phyloP scores from a whole-genome alignment of 192 early-diverging fungal species.

The Jimgerdemannia lactiflua region DNA sequence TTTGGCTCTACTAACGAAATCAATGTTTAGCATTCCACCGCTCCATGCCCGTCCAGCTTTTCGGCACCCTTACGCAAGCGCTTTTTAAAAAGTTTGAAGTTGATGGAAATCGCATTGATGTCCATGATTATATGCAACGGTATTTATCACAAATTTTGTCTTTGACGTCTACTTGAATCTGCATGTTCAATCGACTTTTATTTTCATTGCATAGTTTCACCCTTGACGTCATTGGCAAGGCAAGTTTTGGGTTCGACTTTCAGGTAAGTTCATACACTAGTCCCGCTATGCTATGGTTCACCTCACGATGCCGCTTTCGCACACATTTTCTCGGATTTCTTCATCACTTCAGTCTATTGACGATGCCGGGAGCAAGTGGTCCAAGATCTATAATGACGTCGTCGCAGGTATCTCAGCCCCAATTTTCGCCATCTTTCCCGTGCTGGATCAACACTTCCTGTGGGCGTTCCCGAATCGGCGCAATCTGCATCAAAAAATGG shows the following conservation, averaged over 20 bases:
- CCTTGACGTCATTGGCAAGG: conserved; percentile 2
- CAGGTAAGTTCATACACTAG: background rate
- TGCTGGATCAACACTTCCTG: conserved; percentile 37
- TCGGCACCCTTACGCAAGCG: conserved; percentile 10
- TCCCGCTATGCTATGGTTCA: background rate
- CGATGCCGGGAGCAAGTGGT: background rate
- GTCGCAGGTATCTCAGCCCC: conserved; percentile 14
- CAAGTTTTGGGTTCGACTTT: background rate
- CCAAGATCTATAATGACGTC: conserved; percentile 6
- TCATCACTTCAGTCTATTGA: background rate
- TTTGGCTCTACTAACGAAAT: background rate
- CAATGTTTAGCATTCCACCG: conserved; percentile 17
- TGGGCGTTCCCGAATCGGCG: conserved; percentile 24
- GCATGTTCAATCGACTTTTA: background rate
- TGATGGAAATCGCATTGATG: background rate
- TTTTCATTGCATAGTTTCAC: background rate
- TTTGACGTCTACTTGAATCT: background rate
- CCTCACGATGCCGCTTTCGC: background rate
- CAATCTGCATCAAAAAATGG: conserved; percentile 29
- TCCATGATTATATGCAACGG: conserved; percentile 4
- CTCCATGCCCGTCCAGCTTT: conserved; percentile 24
- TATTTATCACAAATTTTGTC: background rate
- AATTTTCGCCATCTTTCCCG: conserved; percentile 43
- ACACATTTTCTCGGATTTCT: background rate
- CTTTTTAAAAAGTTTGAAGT: conserved; percentile 14